Base-by-base conservation (phyloP, 2,329 filamentous ascomycete species). In the Pseudocercospora musae region DNA sequence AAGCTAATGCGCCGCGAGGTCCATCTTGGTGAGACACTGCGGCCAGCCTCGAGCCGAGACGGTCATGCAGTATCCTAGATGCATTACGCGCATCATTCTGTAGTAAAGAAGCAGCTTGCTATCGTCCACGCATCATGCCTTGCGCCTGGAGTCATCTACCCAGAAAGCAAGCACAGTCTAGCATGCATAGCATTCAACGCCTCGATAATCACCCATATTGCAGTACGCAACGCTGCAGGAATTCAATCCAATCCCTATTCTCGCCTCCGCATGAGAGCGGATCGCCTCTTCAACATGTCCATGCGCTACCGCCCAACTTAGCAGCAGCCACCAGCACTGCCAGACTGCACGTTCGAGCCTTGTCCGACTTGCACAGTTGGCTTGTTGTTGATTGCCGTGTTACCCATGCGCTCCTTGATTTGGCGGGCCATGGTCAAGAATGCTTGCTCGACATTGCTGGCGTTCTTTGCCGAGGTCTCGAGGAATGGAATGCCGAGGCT, bases 381-480 rank as follows among this genome's bases (percentile, higher is more conserved):
- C 85, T 98, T 99, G 83, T 94, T 96, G 87, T 98, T 98, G 83
- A 93, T 93, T 70, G 91, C 89, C 68, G 94, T 95, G 72, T 92
- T 96, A 74, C 95, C 95, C 94, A 99, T 99, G 76, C 95, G 90
- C 84, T 98, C 94, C 87, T 99, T 99, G 84, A 99, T 99, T 82
- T 99, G 95, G 79, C 95, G 90, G 73, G 95, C 95, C 95, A 99
- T 99, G 79, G 95, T 99, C 82, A 99, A 82, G 89, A 99, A 99
- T 76, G 95, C 94, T 82, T 99, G 95, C 84, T 99, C 95, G 78
- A 99, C 95, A 79, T 99, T 99, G 82, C 91, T 96, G 70, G 95
- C 94, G 82, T 96, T 98, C 90, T 99, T 99, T 76, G 95, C 95
- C 46, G 95, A 99, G 18, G 95, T 99, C 87, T 99, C 95, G 77